Evolutionary conservation across 1,139 yeast genomes (phyloP), one percentile per base, ranked within the genome.

Genomic region (Eremothecium sinecaudum): DNA sequence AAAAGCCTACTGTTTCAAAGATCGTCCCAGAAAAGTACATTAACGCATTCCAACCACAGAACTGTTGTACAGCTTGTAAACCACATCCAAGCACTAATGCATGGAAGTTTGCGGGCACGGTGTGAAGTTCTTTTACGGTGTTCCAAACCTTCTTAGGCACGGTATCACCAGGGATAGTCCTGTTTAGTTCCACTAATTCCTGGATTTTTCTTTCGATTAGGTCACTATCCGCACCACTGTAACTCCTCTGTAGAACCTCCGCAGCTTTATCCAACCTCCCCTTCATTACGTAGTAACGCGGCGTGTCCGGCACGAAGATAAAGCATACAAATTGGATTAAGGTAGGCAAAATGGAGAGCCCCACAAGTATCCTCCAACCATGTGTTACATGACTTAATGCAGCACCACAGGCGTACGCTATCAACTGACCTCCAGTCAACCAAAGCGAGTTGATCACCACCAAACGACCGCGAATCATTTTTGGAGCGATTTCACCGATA

Each of bases 351-450:
- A 87, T 71, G 37, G 95, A 80, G 32, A 87, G 64, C 2, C 96
- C 97, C 23, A 87, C 95, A 24, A 86, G 69, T 31, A 84, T 73
- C 59, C 96, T 73, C 98, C 98, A 87, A 36, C 97, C 97, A 50
- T 83, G 78, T 41, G 68, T 47, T 20, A 84, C 79, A 31, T 68
- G 63, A 28, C 74, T 70, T 32, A 90, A 68, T 19, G 94, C 97
- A 52, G 95, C 94, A 59, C 94, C 94, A 51, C 86, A 78, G 35
- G 82, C 92, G 53, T 87, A 87, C 7, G 96, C 95, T 33, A 86
- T 70, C 42, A 86, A 69, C 62, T 86, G 96, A 46, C 96, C 96
- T 38, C 93, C 90, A 8, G 96, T 86, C 35, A 62, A 47, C 52
- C 65, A 63, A 25, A 64, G 40, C 12, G 66, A 64, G 44, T 62